Base-by-base conservation (phyloP, 768 basidiomycete genomes). In the Imleria badia region DNA sequence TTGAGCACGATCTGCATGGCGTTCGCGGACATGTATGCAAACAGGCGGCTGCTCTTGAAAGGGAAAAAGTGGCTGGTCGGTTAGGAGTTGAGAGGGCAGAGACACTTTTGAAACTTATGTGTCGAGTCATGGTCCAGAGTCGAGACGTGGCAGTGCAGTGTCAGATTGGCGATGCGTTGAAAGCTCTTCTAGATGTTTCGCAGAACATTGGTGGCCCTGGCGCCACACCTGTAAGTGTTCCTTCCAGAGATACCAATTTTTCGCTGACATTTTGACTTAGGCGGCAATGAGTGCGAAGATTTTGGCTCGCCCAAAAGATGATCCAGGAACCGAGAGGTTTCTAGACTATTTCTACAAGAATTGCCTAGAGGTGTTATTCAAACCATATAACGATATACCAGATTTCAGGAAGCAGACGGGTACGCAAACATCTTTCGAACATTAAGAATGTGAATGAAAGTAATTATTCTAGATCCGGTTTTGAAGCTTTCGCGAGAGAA, bases 301-400 rank as follows among this genome's bases (percentile, higher is more conserved):
- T 42, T 69, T 77, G 70, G 79, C 75, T 30, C 84, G 86, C 6
- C 64, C 73, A 50, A 93, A 89, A 69, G 94, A 96, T 59, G 91
- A 93, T 49, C 87, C 89, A 7, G 81, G 84, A 34, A 87, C 87
- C 2, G 97, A 98, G 69, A 82, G 85, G 52, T 99, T 94, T 76
- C 77, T 95, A 66, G 89, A 94, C 36, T 92, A 93, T 69, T 96
- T 98, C 72, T 98, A 98, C 75, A 92, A 93, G 70, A 77, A 82
- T 42, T 91, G 88, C 66, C 76, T 87, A 55, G 73, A 80, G n/a
- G 78, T 79, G n/a, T 75, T 99, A 47, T 87, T 93, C 74, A 84
- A 82, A 66, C 95, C 97, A 6, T 74, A 97, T 40, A 68, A 75
- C 62, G 76, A 91, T 51, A 74, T 97, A 23, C 83, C 89, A 4